Evolutionary conservation across 495 filamentous ascomycete genomes (phyloP).

Genomic region (Saxophila tyrrhenica): DNA sequence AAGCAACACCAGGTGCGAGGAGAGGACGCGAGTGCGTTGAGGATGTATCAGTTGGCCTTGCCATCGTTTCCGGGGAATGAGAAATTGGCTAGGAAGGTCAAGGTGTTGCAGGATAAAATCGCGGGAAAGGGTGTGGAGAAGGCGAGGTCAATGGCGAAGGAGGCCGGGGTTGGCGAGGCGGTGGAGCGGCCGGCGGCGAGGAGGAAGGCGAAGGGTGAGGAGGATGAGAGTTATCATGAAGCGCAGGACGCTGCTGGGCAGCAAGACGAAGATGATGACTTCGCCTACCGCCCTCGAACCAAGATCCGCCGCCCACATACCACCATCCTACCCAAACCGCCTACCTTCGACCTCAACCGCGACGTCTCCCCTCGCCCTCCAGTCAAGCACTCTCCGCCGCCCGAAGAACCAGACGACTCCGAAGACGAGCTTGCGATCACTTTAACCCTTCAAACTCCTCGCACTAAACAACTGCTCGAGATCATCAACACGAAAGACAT

Average conservation of each 20-base stretch:
- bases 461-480: slow-evolving; percentile 57
- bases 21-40: slow-evolving; percentile 65
- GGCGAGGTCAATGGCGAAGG: neutral
- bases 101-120: slow-evolving; percentile 51
- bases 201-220: slow-evolving; percentile 20
- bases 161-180: neutral
- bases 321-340: slow-evolving; percentile 6
- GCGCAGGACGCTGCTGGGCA: slow-evolving; percentile 13
- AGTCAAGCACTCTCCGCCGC: slow-evolving; percentile 7
- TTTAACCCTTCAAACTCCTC: slow-evolving; percentile 42
- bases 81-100: slow-evolving; percentile 71
- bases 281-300: slow-evolving; percentile 34
- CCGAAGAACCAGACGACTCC: neutral
- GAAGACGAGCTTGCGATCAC: slow-evolving; percentile 17
- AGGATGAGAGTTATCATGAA: slow-evolving; percentile 33
- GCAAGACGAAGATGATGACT: slow-evolving; percentile 23
- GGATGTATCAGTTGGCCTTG: slow-evolving; percentile 74
- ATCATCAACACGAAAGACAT: slow-evolving; percentile 83
- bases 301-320: slow-evolving; percentile 25
- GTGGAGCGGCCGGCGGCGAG: neutral
- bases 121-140: slow-evolving; percentile 29
- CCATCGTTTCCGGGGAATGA: slow-evolving; percentile 78
- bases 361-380: slow-evolving; percentile 23
- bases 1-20: slow-evolving; percentile 79
- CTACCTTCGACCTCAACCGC: slow-evolving; percentile 14